Base-by-base conservation (phyloP, 2,329 filamentous ascomycete species). In the Cladosporium velox region DNA sequence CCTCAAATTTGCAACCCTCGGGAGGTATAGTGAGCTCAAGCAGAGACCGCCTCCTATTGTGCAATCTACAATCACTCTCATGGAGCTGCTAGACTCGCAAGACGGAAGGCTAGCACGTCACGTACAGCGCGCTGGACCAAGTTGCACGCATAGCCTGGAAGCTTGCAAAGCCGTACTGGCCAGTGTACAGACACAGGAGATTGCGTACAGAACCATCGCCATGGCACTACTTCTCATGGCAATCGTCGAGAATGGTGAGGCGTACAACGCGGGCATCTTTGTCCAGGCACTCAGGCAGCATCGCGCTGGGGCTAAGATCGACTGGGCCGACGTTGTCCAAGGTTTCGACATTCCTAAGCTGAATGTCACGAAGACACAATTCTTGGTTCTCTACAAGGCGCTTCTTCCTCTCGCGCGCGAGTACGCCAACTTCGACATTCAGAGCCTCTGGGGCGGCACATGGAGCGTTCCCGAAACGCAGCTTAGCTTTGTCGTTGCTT, bases 391-490 rank as follows among this genome's bases (percentile, higher is more conserved):
- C 3, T 97, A 95, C 80, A 86, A 90, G 65, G 90, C 91, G 4
- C 81, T 99, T 32, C 80, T 93, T 18, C 88, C 90, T 0, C 83
- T 95, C 64, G 91, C 93, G 2, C 78, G 80, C 35, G 84, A 86
- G 11, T 82, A 86, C 58, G 81, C 85, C 18, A 82, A 82, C 30
- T 88, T 98, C 72, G 92, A 97, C 75, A 90, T 99, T 54, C 93
- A 97, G 76, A 86, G 85, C 47, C 82, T 99, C 26, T 98, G 95
- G 93, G 93, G 93, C 66, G 93, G 93, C 8, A 64, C 68, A 49
- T 99, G 96, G 94, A 88, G 90, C 68, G 87, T 96, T 71, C 87
- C 90, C 15, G 89, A 96, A 68, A 92, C 95, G 0, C 94, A 98
- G 70, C 82, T 99, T 41, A 96, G 93, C n/a, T 97, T 98, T 76